phyloP scores from a whole-genome alignment of 495 filamentous ascomycete species.

The Penicillium silybi region DNA sequence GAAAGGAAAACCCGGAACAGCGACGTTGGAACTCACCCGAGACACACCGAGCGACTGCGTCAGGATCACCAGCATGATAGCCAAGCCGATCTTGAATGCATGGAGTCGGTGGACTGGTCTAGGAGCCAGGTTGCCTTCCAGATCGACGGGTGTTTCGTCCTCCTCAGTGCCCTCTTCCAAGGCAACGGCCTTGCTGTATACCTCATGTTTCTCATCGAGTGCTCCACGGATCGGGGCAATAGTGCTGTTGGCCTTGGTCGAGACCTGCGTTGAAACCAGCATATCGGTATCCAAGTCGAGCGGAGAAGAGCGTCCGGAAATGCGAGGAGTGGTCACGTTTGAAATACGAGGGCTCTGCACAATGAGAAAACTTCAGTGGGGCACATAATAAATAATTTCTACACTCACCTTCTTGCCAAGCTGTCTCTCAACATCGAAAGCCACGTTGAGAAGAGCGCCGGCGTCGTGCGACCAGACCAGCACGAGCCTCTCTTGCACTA shows the following conservation, averaged over 20 bases:
- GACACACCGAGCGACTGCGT: slow-evolving; percentile 13
- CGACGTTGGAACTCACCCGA: not conserved
- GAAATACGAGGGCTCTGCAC: slow-evolving; percentile 1
- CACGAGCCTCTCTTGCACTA: slow-evolving; percentile 27
- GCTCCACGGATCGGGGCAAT: slow-evolving; percentile 8
- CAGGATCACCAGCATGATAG: slow-evolving; percentile 20
- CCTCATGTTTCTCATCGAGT: slow-evolving; percentile 11
- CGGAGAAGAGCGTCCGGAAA: slow-evolving; percentile 4
- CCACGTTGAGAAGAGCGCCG: slow-evolving; percentile 31
- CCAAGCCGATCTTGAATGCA: slow-evolving; percentile 18
- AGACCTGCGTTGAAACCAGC: slow-evolving; percentile 5
- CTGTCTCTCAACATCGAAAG: slow-evolving; percentile 30
- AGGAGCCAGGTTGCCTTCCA: not conserved
- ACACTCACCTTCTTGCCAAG: slow-evolving; percentile 18
- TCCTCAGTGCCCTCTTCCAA: slow-evolving; percentile 21
- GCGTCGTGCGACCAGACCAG: slow-evolving; percentile 38
- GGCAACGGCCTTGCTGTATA: slow-evolving; percentile 23
- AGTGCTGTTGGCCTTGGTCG: slow-evolving; percentile 12
- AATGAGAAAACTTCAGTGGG: not conserved
- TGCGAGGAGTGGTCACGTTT: not conserved
- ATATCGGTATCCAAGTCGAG: not conserved
- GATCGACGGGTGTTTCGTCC: not conserved
- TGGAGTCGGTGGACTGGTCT: not conserved
- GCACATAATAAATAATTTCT: not conserved
- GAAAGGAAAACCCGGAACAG: not conserved